phyloP scores from a whole-genome alignment of 2,329 filamentous ascomycete species.

The Septoria petroselini region DNA sequence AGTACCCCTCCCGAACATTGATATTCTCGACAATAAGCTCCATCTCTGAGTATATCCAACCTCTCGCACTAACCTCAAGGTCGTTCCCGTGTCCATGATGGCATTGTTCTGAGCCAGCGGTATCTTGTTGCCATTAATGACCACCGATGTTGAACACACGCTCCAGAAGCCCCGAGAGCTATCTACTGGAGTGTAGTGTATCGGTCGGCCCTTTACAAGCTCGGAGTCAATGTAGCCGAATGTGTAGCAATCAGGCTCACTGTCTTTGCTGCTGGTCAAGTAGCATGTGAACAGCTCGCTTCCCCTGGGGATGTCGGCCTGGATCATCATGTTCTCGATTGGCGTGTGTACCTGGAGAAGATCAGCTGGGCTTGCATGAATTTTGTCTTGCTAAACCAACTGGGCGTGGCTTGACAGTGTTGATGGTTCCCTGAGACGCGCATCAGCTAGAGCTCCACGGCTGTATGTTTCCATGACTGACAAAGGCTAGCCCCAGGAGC shows the following conservation, averaged over 20 bases:
- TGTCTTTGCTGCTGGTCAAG: slow-evolving; percentile 57
- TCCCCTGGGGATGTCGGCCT: slow-evolving; percentile 53
- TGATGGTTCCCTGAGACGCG: slow-evolving; percentile 40
- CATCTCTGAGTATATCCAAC: no score
- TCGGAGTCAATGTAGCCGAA: slow-evolving; percentile 67
- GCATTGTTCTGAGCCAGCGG: slow-evolving; percentile 57
- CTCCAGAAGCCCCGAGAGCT: slow-evolving; percentile 66
- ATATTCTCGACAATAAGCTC: no score
- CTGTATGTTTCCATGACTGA: slow-evolving; percentile 38
- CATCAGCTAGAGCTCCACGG: slow-evolving; percentile 44
- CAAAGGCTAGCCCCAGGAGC: slow-evolving; percentile 64
- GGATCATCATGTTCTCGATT: slow-evolving; percentile 65
- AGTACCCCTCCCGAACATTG: neutral
- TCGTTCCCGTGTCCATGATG: slow-evolving; percentile 70
- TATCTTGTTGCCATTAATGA: slow-evolving; percentile 56
- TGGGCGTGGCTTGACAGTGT: slow-evolving; percentile 46
- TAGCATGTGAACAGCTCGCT: slow-evolving; percentile 63
- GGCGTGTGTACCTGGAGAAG: slow-evolving; percentile 51
- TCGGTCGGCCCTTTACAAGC: slow-evolving; percentile 48
- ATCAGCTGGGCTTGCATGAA: no score
- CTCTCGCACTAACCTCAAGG: slow-evolving; percentile 43
- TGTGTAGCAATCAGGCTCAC: slow-evolving; percentile 59
- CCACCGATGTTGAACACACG: slow-evolving; percentile 56
- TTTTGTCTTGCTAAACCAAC: slow-evolving; percentile 20
- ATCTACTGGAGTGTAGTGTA: slow-evolving; percentile 60